Evolutionary conservation across 192 early-diverging fungal genomes (phyloP), one percentile per base, ranked within the genome.

Genomic region (Gonapodya sp.): DNA sequence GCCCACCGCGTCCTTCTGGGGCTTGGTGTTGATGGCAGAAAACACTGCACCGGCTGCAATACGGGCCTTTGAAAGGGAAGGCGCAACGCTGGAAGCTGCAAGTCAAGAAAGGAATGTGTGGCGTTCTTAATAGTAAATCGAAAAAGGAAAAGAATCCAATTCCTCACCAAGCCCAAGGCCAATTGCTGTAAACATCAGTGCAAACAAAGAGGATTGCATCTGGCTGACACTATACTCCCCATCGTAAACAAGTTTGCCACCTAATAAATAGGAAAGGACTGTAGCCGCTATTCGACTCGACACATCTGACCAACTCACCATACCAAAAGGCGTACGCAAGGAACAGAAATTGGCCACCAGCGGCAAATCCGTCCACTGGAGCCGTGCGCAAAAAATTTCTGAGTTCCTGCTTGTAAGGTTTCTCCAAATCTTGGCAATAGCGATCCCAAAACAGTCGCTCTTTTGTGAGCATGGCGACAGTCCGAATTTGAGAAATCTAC

Each of bases 401-500:
- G 32, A 92, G 75, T 16, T 93, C 92, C 30, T 90, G 85, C 18
- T 87, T 82, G 84, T 98, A 93, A 0, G 95, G 95, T 18, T 83
- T 85, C 0, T 87, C 81, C 79, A 92, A 92, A 73, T 91, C 90
- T 0, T 84, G 83, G 30, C 83, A 80, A 81, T 93, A 98, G 72
- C 87, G 86, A 24, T 85, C 79, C 79, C 91, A 89, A 82, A 98
- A 97, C 18, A 77, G 30, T 74, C 46, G 75, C 36, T 78, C n/a
- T 30, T 73, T 73, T 92, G 89, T 93, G 35, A 98, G 87, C 1
- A 94, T 87, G 35, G 93, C 90, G 32, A 98, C 93, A 0, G 96
- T 98, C 73, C 94, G 93, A 34, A 98, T 93, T 79, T 94, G 92
- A 30, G 89, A 84, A 35, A 97, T 93, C 1, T 94, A 93, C 85